Conservation (phyloP, 2,329 filamentous ascomycete species). For the Penicillium sp. region DNA sequence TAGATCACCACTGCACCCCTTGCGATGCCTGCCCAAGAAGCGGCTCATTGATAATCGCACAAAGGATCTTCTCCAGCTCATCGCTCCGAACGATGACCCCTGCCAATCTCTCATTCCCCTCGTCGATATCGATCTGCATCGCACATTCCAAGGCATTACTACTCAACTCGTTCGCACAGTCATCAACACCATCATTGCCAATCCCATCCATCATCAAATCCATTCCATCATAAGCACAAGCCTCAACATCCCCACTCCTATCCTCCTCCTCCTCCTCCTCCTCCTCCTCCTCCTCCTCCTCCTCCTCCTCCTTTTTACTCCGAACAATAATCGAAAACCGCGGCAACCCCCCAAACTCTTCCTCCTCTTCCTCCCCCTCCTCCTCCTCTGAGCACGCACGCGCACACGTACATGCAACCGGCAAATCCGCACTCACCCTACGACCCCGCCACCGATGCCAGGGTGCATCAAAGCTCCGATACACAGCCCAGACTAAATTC, state of each 20-base stretch:
- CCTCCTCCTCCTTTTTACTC: background rate
- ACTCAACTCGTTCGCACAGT: background rate
- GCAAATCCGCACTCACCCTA: background rate
- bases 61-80: background rate
- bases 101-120: background rate
- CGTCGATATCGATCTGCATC: background rate
- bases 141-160: background rate
- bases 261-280: too few species aligned
- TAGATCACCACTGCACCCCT: too few species aligned
- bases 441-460: background rate
- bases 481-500: background rate
- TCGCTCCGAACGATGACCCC: background rate
- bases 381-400: background rate
- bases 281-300: too few species aligned
- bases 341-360: background rate
- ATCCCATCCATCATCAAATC: too few species aligned
- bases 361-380: too few species aligned
- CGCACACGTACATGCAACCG: too few species aligned
- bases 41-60: background rate
- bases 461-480: background rate
- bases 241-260: background rate
- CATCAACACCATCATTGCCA: background rate
- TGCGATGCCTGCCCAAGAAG: background rate
- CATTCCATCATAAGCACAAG: background rate
- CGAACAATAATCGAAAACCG: background rate